These are phyloP conservation scores for Boletus bicolor DNA, from an alignment of 768 basidiomycete genomes.

Conservation along the genomic window DNA sequence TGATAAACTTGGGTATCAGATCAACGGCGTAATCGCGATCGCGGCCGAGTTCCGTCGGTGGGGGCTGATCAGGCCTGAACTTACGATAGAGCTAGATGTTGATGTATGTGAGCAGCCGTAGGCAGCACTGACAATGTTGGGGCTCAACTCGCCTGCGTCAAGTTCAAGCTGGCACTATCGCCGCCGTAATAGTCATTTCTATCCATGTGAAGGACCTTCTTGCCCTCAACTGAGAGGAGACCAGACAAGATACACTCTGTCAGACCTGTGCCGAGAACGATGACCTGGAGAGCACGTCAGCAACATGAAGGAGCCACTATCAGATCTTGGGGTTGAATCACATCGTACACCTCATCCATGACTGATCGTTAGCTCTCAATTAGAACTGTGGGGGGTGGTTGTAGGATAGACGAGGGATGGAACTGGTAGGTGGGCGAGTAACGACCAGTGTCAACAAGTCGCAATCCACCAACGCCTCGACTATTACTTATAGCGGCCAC, in stretches of 20 bases:
- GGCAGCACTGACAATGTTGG: conserved; percentile 1
- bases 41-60: conserved; percentile 84
- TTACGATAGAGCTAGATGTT: conserved; percentile 83
- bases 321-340: conserved; percentile 35
- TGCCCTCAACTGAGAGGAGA: conserved; percentile 96
- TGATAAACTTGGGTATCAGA: conserved; percentile 99
- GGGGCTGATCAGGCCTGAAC: conserved; percentile 75
- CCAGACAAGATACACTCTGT: conserved; percentile 99
- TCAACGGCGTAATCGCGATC: conserved; percentile 98
- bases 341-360: conserved; percentile 99
- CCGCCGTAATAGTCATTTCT: conserved; percentile 99
- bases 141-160: conserved; percentile 76
- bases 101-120: conserved; percentile 20
- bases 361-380: conserved; percentile 23
- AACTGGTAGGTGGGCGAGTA: conserved; percentile 16
- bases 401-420: conserved; percentile 9
- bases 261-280: conserved; percentile 93
- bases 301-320: conserved; percentile 4
- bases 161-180: conserved; percentile 93
- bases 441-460: conserved; percentile 3
- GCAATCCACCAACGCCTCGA: not conserved
- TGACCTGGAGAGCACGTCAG: conserved; percentile 50
- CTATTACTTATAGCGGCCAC: conserved; percentile 32
- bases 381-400: conserved; percentile 6
- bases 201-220: conserved; percentile 99